Evolutionary conservation across 495 filamentous ascomycete genomes (phyloP), one percentile per base, ranked within the genome.

Genomic region (Glutinoglossum americanum): DNA sequence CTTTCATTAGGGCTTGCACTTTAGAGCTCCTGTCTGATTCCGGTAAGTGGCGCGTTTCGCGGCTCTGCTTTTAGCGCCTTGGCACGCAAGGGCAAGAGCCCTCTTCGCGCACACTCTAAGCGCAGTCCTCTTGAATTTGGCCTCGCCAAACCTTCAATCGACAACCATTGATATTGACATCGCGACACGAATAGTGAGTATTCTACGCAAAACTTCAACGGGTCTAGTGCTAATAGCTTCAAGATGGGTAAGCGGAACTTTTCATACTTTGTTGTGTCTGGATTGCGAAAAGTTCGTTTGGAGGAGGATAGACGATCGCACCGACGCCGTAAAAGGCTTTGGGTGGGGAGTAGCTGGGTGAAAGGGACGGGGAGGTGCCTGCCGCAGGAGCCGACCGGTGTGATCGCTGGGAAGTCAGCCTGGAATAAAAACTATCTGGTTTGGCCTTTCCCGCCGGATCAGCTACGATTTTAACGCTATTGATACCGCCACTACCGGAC

Each of bases 181-280:
- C 32, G 21, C 33, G 28, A 30, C 33, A 54, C 23, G 60, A 59
- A 66, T 65, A 51, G 67, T 69, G 60, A 69, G 67, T 67, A 35
- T 54, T 49, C 47, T 45, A 33, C 19, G 15, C 23, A 10, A 6
- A 8, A 17, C 30, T 26, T 39, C 19, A 25, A n/a, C 54, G 13
- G n/a, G 15, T 25, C 21, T 39, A 28, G 30, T 60, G 25, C 49
- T 49, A 33, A 58, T 51, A 61, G 59, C 65, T 57, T 65, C 60
- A 60, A 75, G 73, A 80, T 80, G 76, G 76, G 76, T 80, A 66
- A 70, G 76, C 75, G 62, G 59, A 56, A 61, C 62, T 68, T 62
- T 62, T 65, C 63, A 65, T 21, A 55, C 59, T 60, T 56, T 57
- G 58, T 59, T 11, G 26, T 17, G 15, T 3, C 19, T 30, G 33